Conservation (phyloP, 352 stramenopile genomes). For the Phytophthora uliginosa region DNA sequence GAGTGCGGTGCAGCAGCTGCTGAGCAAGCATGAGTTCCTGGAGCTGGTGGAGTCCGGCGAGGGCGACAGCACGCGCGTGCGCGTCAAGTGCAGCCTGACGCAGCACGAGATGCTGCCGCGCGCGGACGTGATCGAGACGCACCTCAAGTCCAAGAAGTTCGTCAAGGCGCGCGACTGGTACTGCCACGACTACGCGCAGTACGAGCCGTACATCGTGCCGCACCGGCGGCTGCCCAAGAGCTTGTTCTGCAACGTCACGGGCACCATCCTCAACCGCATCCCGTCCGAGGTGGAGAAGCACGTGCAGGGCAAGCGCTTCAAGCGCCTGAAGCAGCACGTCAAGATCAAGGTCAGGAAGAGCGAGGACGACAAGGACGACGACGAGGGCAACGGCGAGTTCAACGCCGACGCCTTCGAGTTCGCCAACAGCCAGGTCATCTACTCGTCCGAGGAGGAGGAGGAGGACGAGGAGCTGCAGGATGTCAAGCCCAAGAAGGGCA, state of each 20-base stretch:
- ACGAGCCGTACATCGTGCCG: slow-evolving; percentile 91
- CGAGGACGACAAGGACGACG: slow-evolving; percentile 41
- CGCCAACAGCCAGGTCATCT: slow-evolving; percentile 79
- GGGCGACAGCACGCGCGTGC: slow-evolving; percentile 55
- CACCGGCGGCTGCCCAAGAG: slow-evolving; percentile 87
- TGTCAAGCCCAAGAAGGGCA: slow-evolving; percentile 31
- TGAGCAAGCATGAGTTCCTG: slow-evolving; percentile 62
- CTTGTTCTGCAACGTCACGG: slow-evolving; percentile 92
- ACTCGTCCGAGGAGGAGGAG: slow-evolving; percentile 73
- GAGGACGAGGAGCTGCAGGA: slow-evolving; percentile 35
- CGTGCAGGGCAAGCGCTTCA: slow-evolving; percentile 90
- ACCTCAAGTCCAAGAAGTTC: slow-evolving; percentile 87
- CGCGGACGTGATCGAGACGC: slow-evolving; percentile 65
- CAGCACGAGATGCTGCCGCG: slow-evolving; percentile 84
- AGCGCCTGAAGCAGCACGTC: slow-evolving; percentile 82
- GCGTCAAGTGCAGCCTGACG: slow-evolving; percentile 79
- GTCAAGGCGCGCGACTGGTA: slow-evolving; percentile 89
- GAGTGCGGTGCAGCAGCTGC: slow-evolving; percentile 47
- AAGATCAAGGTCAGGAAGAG: slow-evolving; percentile 53
- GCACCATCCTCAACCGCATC: slow-evolving; percentile 90
- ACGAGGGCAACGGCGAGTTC: slow-evolving; percentile 54
- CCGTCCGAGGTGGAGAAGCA: slow-evolving; percentile 91
- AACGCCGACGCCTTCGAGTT: slow-evolving; percentile 88
- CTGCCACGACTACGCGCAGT: slow-evolving; percentile 92
- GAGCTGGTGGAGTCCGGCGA: slow-evolving; percentile 61